Base-by-base conservation (phyloP, 345 rosid species). In the Bruguiera sexangula region DNA sequence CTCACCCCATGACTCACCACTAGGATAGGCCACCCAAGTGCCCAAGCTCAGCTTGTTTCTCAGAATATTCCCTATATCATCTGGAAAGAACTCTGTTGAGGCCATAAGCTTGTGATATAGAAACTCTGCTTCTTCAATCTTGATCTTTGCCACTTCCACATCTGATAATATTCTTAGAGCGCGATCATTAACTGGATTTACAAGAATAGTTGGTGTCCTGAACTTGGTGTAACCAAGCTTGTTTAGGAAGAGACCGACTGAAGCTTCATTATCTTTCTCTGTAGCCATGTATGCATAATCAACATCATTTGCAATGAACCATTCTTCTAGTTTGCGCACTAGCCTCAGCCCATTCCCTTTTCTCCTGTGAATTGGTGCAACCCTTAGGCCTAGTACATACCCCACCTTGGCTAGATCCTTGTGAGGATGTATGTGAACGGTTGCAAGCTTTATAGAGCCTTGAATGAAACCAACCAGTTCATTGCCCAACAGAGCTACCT, bases 241-340 rank as follows among this genome's bases (percentile, higher is more conserved):
- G 63, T 77, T 70, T 0, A 81, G 57, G 66, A 92, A 92, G 21
- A 92, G 90, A 37, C 63, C 77, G 52, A 81, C 75, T 1, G 97
- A 92, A 11, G 93, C 88, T 36, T 82, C 78, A 62, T 92, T 92
- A 60, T 89, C 88, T 69, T 81, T 89, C 83, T 86, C 79, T 0
- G 93, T 89, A 2, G 97, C 96, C 89, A 89, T 88, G 81, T 92
- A 92, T 9, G 90, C 80, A 24, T 79, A 92, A 53, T 86, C 96
- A 18, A 74, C 88, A 43, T 82, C 85, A 37, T 75, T 78, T 54
- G 71, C 43, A 16, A 65, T 31, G 74, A 92, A 88, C 97, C 97
- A 92, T 75, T 88, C 86, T 69, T 92, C 97, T 22, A 92, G 65
- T 24, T 84, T 80, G 52, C 63, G 66, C 22, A 84, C 97, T 5